These are phyloP conservation scores for Lachnellula cervina DNA, from an alignment of 2,329 filamentous ascomycete species.

Conservation along the genomic window DNA sequence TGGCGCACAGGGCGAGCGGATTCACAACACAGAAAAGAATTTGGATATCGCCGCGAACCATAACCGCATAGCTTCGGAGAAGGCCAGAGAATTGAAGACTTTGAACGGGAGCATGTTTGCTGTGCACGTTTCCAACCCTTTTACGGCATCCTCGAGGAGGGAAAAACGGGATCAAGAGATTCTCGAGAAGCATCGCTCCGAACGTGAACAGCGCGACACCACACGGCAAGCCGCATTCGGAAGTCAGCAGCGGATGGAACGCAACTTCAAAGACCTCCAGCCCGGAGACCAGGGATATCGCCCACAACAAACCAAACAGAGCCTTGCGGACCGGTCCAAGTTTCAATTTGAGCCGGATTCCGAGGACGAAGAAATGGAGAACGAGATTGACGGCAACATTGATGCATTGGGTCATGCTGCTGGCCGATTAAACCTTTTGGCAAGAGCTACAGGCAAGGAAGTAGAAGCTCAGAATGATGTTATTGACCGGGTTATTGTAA, in stretches of 20 bases:
- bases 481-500: slow-evolving; percentile 71
- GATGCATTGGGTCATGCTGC: slow-evolving; percentile 57
- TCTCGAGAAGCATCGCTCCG: slow-evolving; percentile 62
- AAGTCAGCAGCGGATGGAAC: slow-evolving; percentile 50
- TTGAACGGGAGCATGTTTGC: slow-evolving; percentile 91
- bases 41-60: slow-evolving; percentile 75
- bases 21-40: slow-evolving; percentile 79
- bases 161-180: slow-evolving; percentile 62
- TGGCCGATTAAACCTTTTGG: slow-evolving; percentile 66
- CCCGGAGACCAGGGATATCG: slow-evolving; percentile 30
- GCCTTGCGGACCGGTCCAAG: slow-evolving; percentile 60
- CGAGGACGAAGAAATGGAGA: slow-evolving; percentile 51
- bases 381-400: slow-evolving; percentile 64
- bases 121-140: slow-evolving; percentile 70
- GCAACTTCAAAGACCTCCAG: slow-evolving; percentile 41
- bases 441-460: slow-evolving; percentile 68
- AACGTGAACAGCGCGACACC: slow-evolving; percentile 61
- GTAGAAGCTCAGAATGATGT: slow-evolving; percentile 72
- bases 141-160: slow-evolving; percentile 64
- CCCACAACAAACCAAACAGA: slow-evolving; percentile 27
- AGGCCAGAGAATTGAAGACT: slow-evolving; percentile 76
- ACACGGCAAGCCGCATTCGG: slow-evolving; percentile 51
- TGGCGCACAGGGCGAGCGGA: slow-evolving; percentile 71
- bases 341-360: slow-evolving; percentile 65
- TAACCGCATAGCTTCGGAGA: slow-evolving; percentile 71